A percentile compares a stretch with the other conserved stretches of the same genome.
Conservation (phyloP, 2,329 filamentous ascomycete species). For the Gaeumannomyces sp. region DNA sequence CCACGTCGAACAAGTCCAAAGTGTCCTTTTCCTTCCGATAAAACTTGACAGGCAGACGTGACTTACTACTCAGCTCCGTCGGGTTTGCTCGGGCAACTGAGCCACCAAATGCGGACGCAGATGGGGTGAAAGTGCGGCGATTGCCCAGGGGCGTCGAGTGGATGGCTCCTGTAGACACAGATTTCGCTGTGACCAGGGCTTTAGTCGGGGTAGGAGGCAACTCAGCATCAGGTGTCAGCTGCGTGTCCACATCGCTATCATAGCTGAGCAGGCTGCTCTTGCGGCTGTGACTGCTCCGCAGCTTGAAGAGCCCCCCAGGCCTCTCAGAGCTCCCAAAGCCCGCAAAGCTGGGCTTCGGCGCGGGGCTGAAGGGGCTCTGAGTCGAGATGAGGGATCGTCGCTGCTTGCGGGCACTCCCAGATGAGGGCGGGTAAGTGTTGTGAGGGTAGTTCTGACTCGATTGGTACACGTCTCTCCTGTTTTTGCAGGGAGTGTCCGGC, state of each 20-base stretch:
- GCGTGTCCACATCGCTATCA: constrained; percentile 59
- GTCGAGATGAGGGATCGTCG: constrained; percentile 70
- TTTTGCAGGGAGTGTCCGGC: constrained; percentile 95
- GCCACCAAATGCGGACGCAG: constrained; percentile 33
- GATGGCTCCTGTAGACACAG: constrained; percentile 9
- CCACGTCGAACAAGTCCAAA: not conserved
- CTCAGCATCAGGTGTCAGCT: constrained; percentile 51
- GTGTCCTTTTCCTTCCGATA: not conserved
- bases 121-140: constrained; percentile 24
- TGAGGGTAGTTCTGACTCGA: constrained; percentile 45
- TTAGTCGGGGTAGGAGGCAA: constrained; percentile 95
- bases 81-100: constrained; percentile 19
- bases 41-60: constrained; percentile 18
- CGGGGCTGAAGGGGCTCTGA: constrained; percentile 68
- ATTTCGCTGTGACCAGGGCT: constrained; percentile 32
- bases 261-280: constrained; percentile 72
- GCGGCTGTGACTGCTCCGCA: constrained; percentile 38
- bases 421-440: constrained; percentile 56
- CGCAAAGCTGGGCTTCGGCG: constrained; percentile 38
- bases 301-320: constrained; percentile 62
- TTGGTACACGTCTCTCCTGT: constrained; percentile 29
- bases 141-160: constrained; percentile 16
- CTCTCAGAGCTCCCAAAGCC: constrained; percentile 50
- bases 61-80: constrained; percentile 36
- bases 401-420: constrained; percentile 53